phyloP scores from a whole-genome alignment of 2,329 filamentous ascomycete genomes.

The Aspergillus fumigatus region DNA sequence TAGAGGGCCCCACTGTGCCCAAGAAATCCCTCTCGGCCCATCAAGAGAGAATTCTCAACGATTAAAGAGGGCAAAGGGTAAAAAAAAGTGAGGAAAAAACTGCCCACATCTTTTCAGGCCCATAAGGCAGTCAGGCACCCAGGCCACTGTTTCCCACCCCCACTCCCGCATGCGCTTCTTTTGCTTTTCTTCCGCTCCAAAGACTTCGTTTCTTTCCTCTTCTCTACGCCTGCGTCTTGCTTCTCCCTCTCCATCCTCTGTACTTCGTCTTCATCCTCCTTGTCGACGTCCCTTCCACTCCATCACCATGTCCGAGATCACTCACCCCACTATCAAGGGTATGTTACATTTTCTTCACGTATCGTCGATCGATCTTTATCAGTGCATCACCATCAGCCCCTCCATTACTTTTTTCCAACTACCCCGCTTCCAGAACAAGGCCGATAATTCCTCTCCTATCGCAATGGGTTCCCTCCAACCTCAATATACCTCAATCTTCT shows the following conservation, averaged over 20 bases:
- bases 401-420: conserved; percentile 7
- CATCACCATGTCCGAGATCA: conserved; percentile 63
- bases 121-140: not conserved
- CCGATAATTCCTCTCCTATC: not conserved
- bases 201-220: conserved; percentile 7
- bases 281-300: conserved; percentile 16
- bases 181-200: conserved; percentile 7
- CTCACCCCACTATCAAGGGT: conserved; percentile 74
- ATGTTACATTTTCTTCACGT: conserved; percentile 27
- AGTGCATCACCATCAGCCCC: conserved; percentile 5
- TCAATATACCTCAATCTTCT: not conserved
- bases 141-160: conserved; percentile 4
- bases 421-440: not conserved
- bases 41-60: not conserved
- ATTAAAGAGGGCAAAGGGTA: not conserved
- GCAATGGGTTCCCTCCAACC: not conserved
- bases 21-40: not conserved
- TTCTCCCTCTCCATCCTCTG: conserved; percentile 16
- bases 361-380: not conserved
- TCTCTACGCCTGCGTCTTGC: conserved; percentile 22
- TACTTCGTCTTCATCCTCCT: conserved; percentile 9
- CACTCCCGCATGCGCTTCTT: conserved; percentile 18
- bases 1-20: not conserved
- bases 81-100: not conserved
- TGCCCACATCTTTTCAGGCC: not conserved